Conservation (phyloP, 495 filamentous ascomycete genomes). For the Durotheca rogersii region DNA sequence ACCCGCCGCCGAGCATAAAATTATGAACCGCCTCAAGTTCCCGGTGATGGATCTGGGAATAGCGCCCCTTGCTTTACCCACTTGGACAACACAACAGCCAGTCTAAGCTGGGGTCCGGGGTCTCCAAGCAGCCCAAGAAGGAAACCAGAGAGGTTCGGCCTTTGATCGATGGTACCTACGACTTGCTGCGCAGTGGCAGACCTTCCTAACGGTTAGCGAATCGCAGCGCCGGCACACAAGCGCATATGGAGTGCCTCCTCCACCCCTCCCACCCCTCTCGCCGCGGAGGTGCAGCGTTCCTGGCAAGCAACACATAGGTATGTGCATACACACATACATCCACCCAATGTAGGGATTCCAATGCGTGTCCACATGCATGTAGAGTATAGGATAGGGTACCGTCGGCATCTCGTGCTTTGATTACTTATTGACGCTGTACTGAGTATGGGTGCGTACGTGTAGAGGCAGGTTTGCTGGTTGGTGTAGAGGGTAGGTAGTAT, state of each 20-base stretch:
- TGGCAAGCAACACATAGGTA: slow-evolving; percentile 13
- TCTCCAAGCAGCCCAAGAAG: slow-evolving; percentile 23
- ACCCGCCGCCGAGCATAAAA: slow-evolving; percentile 27
- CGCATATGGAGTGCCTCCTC: slow-evolving; percentile 17
- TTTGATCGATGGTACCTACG: slow-evolving; percentile 26
- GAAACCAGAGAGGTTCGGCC: slow-evolving; percentile 19
- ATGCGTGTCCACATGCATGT: too few species aligned
- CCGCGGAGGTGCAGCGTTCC: slow-evolving; percentile 22
- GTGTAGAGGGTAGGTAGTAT: too few species aligned
- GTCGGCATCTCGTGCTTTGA: slow-evolving; percentile 25
- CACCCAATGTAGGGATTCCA: too few species aligned
- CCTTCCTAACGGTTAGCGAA: slow-evolving; percentile 11
- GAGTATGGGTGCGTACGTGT: too few species aligned
- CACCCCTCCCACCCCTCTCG: slow-evolving; percentile 30
- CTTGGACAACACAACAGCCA: slow-evolving; percentile 13
- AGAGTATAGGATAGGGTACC: slow-evolving; percentile 18
- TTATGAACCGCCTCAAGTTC: slow-evolving; percentile 17
- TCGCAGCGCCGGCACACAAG: slow-evolving; percentile 14
- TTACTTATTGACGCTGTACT: too few species aligned
- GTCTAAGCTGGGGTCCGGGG: slow-evolving; percentile 28
- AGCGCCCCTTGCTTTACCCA: slow-evolving; percentile 10
- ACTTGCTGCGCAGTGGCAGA: neutral
- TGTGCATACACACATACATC: neutral
- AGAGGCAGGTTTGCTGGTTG: too few species aligned
- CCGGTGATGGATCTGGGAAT: slow-evolving; percentile 26